phyloP scores from a whole-genome alignment of 1,139 yeast genomes.

The Zhuliangozyma blackwelliae region DNA sequence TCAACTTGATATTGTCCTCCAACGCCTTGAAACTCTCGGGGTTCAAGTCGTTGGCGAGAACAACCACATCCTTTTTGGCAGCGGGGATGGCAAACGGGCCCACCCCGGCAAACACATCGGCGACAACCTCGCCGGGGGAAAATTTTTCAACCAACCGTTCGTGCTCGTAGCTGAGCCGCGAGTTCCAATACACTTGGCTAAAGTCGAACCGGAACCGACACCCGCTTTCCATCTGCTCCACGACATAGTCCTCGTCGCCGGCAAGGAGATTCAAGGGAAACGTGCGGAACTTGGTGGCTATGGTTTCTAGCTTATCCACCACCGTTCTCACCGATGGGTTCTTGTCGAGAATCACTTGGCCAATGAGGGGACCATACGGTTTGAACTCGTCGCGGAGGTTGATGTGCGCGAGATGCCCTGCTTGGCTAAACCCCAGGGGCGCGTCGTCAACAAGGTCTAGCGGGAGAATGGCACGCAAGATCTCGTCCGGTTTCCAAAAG shows the following conservation, averaged over 20 bases:
- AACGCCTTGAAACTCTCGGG: constrained; percentile 79
- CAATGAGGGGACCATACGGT: constrained; percentile 77
- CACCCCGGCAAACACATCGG: constrained; percentile 98
- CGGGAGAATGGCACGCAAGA: constrained; percentile 73
- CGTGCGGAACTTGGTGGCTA: constrained; percentile 84
- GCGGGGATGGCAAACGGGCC: constrained; percentile 99
- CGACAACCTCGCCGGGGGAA: constrained; percentile 64
- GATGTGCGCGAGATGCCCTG: constrained; percentile 95
- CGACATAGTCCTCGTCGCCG: constrained; percentile 68
- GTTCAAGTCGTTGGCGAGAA: constrained; percentile 88
- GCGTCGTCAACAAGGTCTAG: constrained; percentile 63
- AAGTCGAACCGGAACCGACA: constrained; percentile 87
- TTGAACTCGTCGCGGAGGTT: constrained; percentile 82
- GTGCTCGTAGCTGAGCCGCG: constrained; percentile 91
- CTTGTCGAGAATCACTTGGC: constrained; percentile 87
- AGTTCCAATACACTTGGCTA: constrained; percentile 95
- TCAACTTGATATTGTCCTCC: constrained; percentile 56
- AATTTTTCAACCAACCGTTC: constrained; percentile 68
- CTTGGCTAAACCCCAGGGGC: constrained; percentile 89
- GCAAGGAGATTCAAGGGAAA: constrained; percentile 93
- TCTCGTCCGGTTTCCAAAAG: constrained; percentile 88
- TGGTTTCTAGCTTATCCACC: constrained; percentile 88
- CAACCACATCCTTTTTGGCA: constrained; percentile 75
- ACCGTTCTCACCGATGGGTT: constrained; percentile 78
- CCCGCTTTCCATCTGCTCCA: constrained; percentile 85